Evolutionary conservation across 1,284 basidiomycete genomes (phyloP), one percentile per base, ranked within the genome.

Genomic region (Sporisorium exsertum): DNA sequence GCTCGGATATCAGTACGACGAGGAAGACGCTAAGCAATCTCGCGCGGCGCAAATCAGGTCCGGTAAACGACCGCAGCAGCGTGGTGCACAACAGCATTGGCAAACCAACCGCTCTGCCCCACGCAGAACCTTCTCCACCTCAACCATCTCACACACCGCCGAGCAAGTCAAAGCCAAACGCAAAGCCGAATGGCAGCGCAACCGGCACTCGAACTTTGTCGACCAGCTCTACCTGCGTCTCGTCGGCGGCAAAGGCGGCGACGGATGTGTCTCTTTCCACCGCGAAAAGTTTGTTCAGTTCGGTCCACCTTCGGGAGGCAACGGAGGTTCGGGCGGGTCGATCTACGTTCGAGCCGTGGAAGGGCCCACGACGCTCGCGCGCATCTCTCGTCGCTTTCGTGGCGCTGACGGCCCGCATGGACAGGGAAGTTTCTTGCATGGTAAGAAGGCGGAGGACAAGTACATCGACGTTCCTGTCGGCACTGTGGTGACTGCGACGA

Each of bases 211-310:
- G 9, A 67, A 78, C 56, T 84, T 84, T 67, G 73, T 84, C 57
- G 84, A 85, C 56, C 68, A 77, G 35, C 67, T 84, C 29, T 47
- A 54, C 26, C 49, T 85, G 7, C 69, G 68, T 10, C 57, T 83
- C 45, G 69, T 73, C 2, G 82, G 71, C 10, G 84, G 84, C 12
- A 71, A 75, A 47, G 84, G 84, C 46, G 84, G 84, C 20, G 84
- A 85, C 49, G 84, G 84, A 7, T 84, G 83, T 59, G 81, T 85
- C 1, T 77, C 83, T 0, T 85, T 85, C 47, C 72, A 82, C 27
- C 80, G 83, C 42, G 84, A 81, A 64, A 85, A 85, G 73, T 84
- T 78, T 57, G 78, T 84, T 33, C 57, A 77, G n/a, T 79, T 78
- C 56, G 84, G 84, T 12, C 84, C 84, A 18, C 81, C 84, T 1